Base-by-base conservation (phyloP, 2,329 filamentous ascomycete genomes). In the Ilyonectria sp. region DNA sequence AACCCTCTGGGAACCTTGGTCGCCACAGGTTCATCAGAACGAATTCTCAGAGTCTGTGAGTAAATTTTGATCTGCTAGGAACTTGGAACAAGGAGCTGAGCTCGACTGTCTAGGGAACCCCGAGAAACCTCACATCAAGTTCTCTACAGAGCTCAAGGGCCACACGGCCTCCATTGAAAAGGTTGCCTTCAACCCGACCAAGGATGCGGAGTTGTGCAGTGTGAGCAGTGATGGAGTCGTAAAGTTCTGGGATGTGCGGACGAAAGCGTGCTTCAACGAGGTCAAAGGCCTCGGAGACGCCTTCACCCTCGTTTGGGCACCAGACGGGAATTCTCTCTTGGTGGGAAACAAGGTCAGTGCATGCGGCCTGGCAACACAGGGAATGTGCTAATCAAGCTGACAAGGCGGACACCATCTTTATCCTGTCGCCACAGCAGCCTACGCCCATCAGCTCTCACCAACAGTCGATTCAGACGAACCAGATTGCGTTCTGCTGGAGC, bases 1-100 rank as follows among this genome's bases (percentile, higher is more conserved):
- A 97, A 95, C 71, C 93, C 95, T 0, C 85, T 93, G 0, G 94
- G 95, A 37, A 92, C 90, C 9, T 85, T 96, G 67, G 90, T 98
- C 68, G 95, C 95, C 1, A 97, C 95, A 0, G 94, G 94, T 3
- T 88, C 92, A 6, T 84, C 86, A 26, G 91, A 94, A 76, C 89
- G 88, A 72, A 92, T 88, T 9, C 81, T 95, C 60, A 90, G 93
- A 74, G 91, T 95, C 54, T 95, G 93, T 90, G 77, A 77, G 87
- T 85, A 47, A 2, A 50, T 9, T 40, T 15, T 50, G 9, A 13
- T 23, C 21, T 10, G 23, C 6, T 13, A 21, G 4, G 10, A 3
- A n/a, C 29, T 13, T 19, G 9, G 3, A 23, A 4, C 10, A 35
- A 9, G 17, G 49, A 49, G 17, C 60, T 59, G 60, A 67, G 50